Conservation (phyloP, 2,329 filamentous ascomycete species). For the Magnaporthiopsis incrustans region DNA sequence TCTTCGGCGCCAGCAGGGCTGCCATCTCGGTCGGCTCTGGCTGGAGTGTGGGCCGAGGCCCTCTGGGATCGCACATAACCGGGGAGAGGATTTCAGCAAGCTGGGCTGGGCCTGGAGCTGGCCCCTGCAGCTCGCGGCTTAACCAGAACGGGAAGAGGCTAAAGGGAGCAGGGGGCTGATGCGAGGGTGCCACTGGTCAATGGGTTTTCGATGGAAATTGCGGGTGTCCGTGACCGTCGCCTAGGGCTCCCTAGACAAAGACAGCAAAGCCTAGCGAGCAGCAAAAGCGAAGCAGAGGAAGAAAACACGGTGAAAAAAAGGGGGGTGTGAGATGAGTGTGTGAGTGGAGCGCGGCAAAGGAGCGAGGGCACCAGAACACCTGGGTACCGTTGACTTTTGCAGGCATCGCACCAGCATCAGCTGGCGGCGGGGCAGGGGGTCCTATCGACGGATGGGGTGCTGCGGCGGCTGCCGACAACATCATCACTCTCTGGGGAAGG, state of each 20-base stretch:
- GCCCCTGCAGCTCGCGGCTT: not conserved
- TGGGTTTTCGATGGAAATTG: not conserved
- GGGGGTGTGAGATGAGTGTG: not conserved
- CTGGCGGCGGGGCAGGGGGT: not conserved
- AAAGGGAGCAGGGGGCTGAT: not conserved
- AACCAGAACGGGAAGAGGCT: not conserved
- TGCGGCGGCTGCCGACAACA: not conserved
- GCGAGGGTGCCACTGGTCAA: not conserved
- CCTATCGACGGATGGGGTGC: not conserved
- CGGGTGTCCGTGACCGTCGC: not conserved
- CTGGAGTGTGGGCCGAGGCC: not conserved
- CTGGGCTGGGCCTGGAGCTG: not conserved
- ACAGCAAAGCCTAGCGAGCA: not conserved
- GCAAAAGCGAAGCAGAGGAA: not conserved
- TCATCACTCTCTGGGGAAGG: too few relatives aligned
- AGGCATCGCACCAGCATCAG: not conserved
- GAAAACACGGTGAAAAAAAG: not conserved
- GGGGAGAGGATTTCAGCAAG: too few relatives aligned
- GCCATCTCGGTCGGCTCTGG: not conserved
- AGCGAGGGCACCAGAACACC: not conserved
- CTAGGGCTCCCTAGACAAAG: not conserved
- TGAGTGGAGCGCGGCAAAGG: not conserved
- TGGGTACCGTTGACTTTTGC: not conserved
- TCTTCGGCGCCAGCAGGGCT: not conserved
- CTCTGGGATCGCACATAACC: not conserved